phyloP scores from a whole-genome alignment of 2,329 filamentous ascomycete species.

The Aspergillus carbonarius region DNA sequence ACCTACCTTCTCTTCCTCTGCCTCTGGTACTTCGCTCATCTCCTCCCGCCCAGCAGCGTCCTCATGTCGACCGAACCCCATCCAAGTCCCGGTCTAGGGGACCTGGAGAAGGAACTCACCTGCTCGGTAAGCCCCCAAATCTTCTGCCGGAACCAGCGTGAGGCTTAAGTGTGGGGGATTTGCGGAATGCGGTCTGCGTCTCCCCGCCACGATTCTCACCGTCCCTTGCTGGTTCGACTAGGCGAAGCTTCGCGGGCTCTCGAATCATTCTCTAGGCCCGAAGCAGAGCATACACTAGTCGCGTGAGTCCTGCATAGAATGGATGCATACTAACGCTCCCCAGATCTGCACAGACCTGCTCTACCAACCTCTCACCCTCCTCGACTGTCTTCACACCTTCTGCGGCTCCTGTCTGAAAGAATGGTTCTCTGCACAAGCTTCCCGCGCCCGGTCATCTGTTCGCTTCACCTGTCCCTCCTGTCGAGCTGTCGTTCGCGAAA shows the following conservation, averaged over 20 bases:
- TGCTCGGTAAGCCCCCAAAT: slow-evolving; percentile 95
- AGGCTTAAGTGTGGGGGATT: neutral
- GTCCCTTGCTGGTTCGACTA: neutral
- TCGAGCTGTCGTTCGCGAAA: slow-evolving; percentile 80
- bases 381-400: slow-evolving; percentile 93
- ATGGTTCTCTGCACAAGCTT: slow-evolving; percentile 85
- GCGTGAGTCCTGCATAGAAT: neutral
- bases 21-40: neutral
- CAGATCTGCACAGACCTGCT: slow-evolving; percentile 97
- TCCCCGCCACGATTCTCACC: neutral
- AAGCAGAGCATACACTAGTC: neutral
- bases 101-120: slow-evolving; percentile 89
- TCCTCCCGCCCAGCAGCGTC: slow-evolving; percentile 2
- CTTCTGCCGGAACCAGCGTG: no score
- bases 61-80: slow-evolving; percentile 21
- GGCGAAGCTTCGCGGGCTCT: neutral
- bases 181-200: slow-evolving; percentile 5
- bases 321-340: neutral
- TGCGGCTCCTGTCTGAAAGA: slow-evolving; percentile 94
- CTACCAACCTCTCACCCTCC: slow-evolving; percentile 84
- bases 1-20: neutral
- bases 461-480: slow-evolving; percentile 91
- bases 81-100: slow-evolving; percentile 47
- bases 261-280: neutral
- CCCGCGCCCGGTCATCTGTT: slow-evolving; percentile 49